Percentiles rank a stretch among this genome's conserved stretches.
Conservation (phyloP, 345 rosid genomes). For the Lepidium aucheri region DNA sequence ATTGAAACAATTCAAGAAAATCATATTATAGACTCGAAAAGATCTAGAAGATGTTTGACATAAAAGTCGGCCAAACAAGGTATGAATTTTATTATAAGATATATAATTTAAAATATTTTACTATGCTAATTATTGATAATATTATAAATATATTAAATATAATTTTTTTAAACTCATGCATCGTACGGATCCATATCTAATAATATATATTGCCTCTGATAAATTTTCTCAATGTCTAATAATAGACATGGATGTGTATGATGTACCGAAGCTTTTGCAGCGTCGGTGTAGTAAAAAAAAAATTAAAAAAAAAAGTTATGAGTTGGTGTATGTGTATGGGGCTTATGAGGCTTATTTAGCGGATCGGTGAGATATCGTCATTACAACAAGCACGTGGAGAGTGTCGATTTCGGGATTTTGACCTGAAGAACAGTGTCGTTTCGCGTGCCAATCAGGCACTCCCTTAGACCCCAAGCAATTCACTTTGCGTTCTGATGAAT, state of each 20-base stretch:
- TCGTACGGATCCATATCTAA: no score
- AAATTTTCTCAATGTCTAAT: no score
- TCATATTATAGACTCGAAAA: no score
- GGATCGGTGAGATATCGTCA: slow-evolving; percentile 10
- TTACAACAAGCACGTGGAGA: slow-evolving; percentile 15
- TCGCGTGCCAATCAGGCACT: slow-evolving; percentile 1
- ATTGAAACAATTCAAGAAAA: no score
- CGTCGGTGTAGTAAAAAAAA: not conserved
- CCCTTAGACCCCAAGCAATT: slow-evolving; percentile 17
- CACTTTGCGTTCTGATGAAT: not conserved
- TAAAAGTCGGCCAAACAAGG: no score
- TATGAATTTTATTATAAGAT: no score
- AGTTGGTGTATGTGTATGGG: not conserved
- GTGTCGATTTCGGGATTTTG: not conserved
- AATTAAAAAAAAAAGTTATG: not conserved
- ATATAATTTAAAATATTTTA: no score
- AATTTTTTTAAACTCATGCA: no score
- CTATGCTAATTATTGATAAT: no score
- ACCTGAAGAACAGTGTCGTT: slow-evolving; percentile 4
- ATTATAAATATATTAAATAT: no score
- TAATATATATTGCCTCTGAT: no score
- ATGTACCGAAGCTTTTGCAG: slow-evolving; percentile 11
- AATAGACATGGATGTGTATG: slow-evolving; percentile 11
- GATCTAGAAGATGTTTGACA: no score
- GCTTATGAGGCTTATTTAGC: not conserved